Base-by-base conservation (phyloP, 2,329 filamentous ascomycete genomes). In the Diatrype stigma region DNA sequence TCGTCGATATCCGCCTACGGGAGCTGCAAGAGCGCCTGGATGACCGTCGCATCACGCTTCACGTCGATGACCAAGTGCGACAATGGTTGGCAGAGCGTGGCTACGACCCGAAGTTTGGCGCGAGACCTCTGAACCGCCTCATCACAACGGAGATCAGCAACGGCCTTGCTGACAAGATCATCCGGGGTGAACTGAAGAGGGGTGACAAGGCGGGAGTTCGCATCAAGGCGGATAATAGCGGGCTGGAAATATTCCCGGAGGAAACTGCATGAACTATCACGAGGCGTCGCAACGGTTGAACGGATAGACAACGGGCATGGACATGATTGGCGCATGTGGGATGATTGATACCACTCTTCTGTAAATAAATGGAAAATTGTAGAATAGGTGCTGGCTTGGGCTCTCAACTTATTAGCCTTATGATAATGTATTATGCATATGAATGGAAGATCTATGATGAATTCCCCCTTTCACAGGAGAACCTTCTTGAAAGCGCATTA, bases 141-240 rank as follows among this genome's bases (percentile, higher is more conserved):
- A 96, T 97, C 58, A 84, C 88, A 21, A 96, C 87, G 63, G 85
- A 96, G 70, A 90, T 99, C 58, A 86, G 89, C 53, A 96, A 96
- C 67, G 79, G 84, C 3, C 78, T 97, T 37, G 94, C 94, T 0
- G 92, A 96, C 65, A 88, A 87, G 73, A 95, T 99, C 61, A 97
- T 97, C 61, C 79, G 88, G 49, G 94, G 94, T 19, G 76, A 90
- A 68, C 72, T 97, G 53, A 87, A 85, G 69, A 81, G 76, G 51
- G 91, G 90, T 1, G 85, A 96, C 62, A 80, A 73, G 2, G 93
- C 88, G 4, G 78, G 77, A 52, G 87, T 96, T 12, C 74, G 73
- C 46, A 76, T 96, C 51, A 86, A 82, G 48, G 79, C 81, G 12
- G 82, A 84, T 53, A 78, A 76, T 32, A 72, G 76, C 40, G 80